Percentiles rank a stretch among this genome's conserved stretches.
phyloP scores from a whole-genome alignment of 805 yeast genomes.

The Candida sithepensis region DNA sequence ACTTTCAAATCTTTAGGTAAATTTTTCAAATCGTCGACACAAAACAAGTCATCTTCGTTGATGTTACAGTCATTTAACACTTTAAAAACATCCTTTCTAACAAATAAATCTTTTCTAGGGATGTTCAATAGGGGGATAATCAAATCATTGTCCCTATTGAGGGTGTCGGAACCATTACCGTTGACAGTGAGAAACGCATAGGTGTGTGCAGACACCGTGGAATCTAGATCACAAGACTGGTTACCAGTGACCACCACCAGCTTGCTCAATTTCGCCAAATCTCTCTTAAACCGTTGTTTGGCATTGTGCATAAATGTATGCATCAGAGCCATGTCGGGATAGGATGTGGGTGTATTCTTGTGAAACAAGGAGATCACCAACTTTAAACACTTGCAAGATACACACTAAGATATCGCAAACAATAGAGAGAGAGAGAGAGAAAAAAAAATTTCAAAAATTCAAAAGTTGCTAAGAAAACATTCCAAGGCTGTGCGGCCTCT shows the following conservation, averaged over 20 bases:
- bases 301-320: conserved; percentile 2
- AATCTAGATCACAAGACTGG: conserved; percentile 87
- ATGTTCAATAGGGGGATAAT: conserved; percentile 75
- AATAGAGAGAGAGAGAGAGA: no score
- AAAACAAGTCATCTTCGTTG: conserved; percentile 48
- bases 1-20: conserved; percentile 17
- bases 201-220: conserved; percentile 71
- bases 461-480: no score
- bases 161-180: neutral
- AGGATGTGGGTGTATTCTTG: no score
- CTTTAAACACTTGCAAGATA: no score
- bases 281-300: conserved; percentile 2
- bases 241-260: conserved; percentile 64
- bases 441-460: no score
- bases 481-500: no score
- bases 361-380: no score
- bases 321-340: no score
- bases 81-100: conserved; percentile 68
- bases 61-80: conserved; percentile 49
- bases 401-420: no score
- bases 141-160: conserved; percentile 1
- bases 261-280: conserved; percentile 1
- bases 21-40: conserved; percentile 59
- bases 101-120: conserved; percentile 55
- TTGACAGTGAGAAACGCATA: conserved; percentile 57